Evolutionary conservation across 768 basidiomycete species (phyloP).

Genomic region (Tulasnella sp.): DNA sequence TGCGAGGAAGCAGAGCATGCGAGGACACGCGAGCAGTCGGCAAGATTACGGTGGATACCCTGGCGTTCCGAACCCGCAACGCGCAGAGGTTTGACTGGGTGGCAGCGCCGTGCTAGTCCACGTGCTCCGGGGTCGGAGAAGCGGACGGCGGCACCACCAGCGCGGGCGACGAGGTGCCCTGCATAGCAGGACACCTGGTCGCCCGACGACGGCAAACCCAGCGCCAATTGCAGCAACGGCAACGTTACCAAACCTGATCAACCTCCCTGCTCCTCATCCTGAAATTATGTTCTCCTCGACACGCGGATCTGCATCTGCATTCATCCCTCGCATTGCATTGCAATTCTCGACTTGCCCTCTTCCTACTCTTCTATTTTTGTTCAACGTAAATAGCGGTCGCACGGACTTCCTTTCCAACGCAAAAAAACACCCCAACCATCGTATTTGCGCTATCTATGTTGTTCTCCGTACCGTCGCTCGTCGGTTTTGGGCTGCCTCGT

Average conservation of each 20-base stretch:
- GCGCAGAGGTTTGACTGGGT: neutral
- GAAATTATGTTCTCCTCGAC: neutral
- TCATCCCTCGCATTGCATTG: neutral
- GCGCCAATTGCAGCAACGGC: neutral
- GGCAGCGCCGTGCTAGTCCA: neutral
- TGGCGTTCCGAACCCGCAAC: neutral
- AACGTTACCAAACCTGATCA: neutral
- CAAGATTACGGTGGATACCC: slow-evolving; percentile 9
- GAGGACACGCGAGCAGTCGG: neutral
- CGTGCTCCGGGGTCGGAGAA: neutral
- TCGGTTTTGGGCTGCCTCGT: neutral
- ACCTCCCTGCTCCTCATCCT: neutral
- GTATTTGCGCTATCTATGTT: slow-evolving; percentile 18
- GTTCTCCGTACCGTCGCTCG: neutral
- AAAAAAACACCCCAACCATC: neutral
- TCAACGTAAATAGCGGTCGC: slow-evolving; percentile 12
- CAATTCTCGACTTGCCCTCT: neutral
- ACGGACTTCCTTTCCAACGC: neutral
- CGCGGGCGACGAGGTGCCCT: neutral
- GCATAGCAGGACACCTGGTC: neutral
- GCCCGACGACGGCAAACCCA: neutral
- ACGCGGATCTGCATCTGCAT: slow-evolving; percentile 6
- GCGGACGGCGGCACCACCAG: neutral
- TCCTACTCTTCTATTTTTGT: neutral
- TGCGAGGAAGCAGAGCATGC: slow-evolving; percentile 6